Conservation (phyloP, 352 stramenopile genomes). For the Achlya hypogyna region DNA sequence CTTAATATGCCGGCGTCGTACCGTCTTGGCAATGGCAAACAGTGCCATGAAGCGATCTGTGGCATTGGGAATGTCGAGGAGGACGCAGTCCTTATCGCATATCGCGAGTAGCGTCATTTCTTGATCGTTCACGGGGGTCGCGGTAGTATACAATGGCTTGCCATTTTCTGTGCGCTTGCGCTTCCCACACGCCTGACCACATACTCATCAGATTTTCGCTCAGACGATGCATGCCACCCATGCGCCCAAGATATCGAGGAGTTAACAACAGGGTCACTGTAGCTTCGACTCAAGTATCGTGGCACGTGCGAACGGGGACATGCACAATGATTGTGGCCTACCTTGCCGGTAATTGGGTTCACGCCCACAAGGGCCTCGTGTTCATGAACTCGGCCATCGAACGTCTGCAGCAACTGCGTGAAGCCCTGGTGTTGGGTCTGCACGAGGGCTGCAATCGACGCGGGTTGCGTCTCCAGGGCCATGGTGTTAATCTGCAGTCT, state of each 20-base stretch:
- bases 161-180: neutral
- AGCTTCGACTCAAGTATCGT: too few species aligned
- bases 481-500: neutral
- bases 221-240: too few species aligned
- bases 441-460: neutral
- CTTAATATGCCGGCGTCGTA: too few species aligned
- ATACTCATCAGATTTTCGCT: too few species aligned
- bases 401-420: slow-evolving; percentile 10
- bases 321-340: neutral
- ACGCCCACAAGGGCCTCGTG: neutral
- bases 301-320: too few species aligned
- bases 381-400: slow-evolving; percentile 3
- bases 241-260: too few species aligned
- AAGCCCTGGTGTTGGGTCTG: slow-evolving; percentile 1
- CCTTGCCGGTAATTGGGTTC: slow-evolving; percentile 5
- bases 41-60: neutral
- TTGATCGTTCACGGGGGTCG: neutral
- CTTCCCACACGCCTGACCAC: neutral
- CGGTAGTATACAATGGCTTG: neutral
- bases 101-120: neutral
- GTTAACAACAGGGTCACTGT: too few species aligned
- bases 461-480: slow-evolving; percentile 5
- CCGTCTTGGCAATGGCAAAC: neutral
- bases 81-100: neutral
- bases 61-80: neutral